Conservation (phyloP, 805 yeast species). For the Kregervanrija delftensis region DNA sequence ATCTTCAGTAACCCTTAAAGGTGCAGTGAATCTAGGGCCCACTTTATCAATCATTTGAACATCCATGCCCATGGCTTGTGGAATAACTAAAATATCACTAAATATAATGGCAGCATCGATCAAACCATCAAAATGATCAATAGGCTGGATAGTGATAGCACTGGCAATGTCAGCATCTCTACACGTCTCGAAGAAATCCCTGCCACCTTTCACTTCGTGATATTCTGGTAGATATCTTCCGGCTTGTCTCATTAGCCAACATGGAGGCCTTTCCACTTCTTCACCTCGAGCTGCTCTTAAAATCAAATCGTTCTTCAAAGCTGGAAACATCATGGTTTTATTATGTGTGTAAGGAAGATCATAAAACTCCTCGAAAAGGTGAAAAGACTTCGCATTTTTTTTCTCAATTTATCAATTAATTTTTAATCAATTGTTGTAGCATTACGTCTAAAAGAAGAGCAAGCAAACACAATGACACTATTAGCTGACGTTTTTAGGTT, state of each 20-base stretch:
- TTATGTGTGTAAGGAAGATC: no score
- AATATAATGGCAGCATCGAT: conserved; percentile 96
- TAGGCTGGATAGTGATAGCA: conserved; percentile 91
- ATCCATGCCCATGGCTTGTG: conserved; percentile 96
- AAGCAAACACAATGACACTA: no score
- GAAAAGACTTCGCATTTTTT: no score
- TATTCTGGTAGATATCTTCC: conserved; percentile 91
- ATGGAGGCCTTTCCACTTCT: conserved; percentile 91
- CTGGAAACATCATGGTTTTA: conserved; percentile 44
- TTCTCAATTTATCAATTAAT: no score
- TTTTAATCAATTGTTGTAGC: no score
- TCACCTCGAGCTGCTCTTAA: conserved; percentile 90
- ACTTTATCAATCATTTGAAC: conserved; percentile 91
- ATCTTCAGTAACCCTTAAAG: conserved; percentile 71
- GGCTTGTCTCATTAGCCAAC: conserved; percentile 99
- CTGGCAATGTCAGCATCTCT: conserved; percentile 91
- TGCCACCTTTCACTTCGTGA: conserved; percentile 75
- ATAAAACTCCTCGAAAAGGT: no score
- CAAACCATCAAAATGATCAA: conserved; percentile 80
- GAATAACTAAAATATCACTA: conserved; percentile 90
- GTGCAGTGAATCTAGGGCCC: conserved; percentile 90
- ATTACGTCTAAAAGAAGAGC: no score
- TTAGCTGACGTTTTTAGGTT: conserved; percentile 35
- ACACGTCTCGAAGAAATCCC: conserved; percentile 94
- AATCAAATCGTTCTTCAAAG: conserved; percentile 81